phyloP scores from a whole-genome alignment of 208 protist species.

The Leishmania lainsoni region DNA sequence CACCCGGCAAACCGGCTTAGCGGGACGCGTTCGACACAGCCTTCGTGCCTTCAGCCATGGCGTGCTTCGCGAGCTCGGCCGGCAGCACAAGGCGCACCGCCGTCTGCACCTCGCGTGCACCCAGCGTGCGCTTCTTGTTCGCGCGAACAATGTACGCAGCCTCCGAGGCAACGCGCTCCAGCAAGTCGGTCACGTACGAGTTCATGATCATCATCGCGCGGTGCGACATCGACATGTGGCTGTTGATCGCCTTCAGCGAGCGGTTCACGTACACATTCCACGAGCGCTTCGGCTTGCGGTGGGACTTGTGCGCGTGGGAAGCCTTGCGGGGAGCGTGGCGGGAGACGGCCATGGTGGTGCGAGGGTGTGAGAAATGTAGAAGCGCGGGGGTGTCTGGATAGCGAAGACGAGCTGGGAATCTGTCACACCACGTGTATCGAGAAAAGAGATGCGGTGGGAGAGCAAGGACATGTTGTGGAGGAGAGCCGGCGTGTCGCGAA shows the following conservation, averaged over 20 bases:
- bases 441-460: neutral
- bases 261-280: conserved; percentile 92
- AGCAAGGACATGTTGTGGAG: no score
- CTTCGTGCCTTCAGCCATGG: conserved; percentile 98
- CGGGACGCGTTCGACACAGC: conserved; percentile 92
- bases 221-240: conserved; percentile 94
- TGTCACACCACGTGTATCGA: neutral
- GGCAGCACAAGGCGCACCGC: conserved; percentile 97
- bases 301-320: conserved; percentile 32
- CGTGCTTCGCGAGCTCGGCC: conserved; percentile 98
- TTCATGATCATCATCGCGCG: conserved; percentile 98
- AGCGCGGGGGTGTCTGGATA: no score
- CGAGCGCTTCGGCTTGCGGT: conserved; percentile 74
- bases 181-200: conserved; percentile 98
- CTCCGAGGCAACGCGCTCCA: conserved; percentile 97
- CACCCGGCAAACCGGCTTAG: conserved; percentile 6
- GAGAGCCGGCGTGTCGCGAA: no score
- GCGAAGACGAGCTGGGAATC: no score
- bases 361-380: no score
- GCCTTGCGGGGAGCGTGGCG: conserved; percentile 42
- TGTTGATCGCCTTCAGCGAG: conserved; percentile 96
- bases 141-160: conserved; percentile 92
- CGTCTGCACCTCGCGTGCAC: conserved; percentile 96
- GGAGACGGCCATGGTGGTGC: conserved; percentile 57
- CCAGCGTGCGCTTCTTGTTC: conserved; percentile 96